Evolutionary conservation across 352 stramenopile genomes (phyloP), one percentile per base, ranked within the genome.

Genomic region (Phytopythium aichiense): DNA sequence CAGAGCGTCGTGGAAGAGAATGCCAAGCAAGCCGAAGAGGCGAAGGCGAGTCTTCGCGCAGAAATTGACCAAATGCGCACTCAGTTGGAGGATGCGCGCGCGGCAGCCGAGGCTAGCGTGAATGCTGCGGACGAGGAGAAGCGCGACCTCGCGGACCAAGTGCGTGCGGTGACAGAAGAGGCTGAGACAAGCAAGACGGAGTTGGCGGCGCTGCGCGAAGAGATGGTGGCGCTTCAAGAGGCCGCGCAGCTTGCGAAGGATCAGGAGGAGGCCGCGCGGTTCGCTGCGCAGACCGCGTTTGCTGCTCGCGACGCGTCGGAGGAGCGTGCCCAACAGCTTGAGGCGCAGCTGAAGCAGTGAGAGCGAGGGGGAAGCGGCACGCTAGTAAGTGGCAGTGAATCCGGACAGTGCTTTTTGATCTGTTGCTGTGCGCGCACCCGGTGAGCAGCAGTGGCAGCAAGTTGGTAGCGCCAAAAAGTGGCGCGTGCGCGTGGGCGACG

Each of bases 281-380:
- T 83, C 67, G 73, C 84, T 23, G 84, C 81, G n/a, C 81, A 91
- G 57, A 63, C 79, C 22, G 81, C 84, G 16, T 91, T 91, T 51
- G 73, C 77, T 18, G 81, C 79, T n/a, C 77, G 81, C 11, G 84
- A 92, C 56, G 70, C 73, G 51, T 74, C 74, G 23, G 80, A 92
- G 48, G 75, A 84, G 38, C 63, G 67, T 12, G 74, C 71, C 42
- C 73, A 74, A 45, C 61, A 72, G 56, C 71, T 85, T 49, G 71
- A 75, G 60, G 64, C 74, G 57, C 72, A 75, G 59, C 61, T 88
- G 40, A 60, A 51, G 55, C 40, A 60, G 55, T 60, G 42, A 65
- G 66, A 5, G 48, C 15, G 23, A 7, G 5, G 28, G 35, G 12
- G 35, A 22, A 22, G 42, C 42, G 18, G 18, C 5, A 12, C 9